These are phyloP conservation scores for Penicilliopsis zonata DNA, from an alignment of 495 filamentous ascomycete genomes.

Conservation along the genomic window DNA sequence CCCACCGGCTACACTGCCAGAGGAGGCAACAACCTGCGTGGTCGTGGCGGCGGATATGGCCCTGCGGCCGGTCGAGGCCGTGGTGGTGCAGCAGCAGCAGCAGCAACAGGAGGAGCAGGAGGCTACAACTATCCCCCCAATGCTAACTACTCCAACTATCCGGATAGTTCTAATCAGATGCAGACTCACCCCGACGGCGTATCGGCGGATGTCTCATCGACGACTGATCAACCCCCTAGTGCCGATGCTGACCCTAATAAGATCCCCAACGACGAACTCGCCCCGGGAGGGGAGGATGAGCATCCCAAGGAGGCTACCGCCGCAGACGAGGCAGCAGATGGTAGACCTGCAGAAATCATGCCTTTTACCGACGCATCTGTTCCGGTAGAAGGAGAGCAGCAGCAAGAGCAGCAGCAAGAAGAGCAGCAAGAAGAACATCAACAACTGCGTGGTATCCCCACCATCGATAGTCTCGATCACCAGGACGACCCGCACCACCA, in stretches of 20 bases:
- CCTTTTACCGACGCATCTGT: neutral
- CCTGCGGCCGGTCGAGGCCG: constrained; percentile 41
- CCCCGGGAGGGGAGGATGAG: constrained; percentile 16
- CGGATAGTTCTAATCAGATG: constrained; percentile 15
- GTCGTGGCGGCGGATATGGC: constrained; percentile 51
- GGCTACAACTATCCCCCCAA: constrained; percentile 20
- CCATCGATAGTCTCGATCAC: constrained; percentile 30
- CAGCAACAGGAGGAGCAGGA: no score
- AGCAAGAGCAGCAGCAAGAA: constrained; percentile 15
- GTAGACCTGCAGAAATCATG: constrained; percentile 2
- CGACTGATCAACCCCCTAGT: constrained; percentile 1
- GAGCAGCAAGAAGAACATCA: no score
- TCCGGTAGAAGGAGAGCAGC: constrained; percentile 7
- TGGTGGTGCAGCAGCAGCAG: constrained; percentile 37
- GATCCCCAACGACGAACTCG: constrained; percentile 16
- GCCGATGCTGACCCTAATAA: constrained; percentile 12
- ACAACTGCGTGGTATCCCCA: constrained; percentile 32
- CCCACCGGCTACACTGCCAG: constrained; percentile 38
- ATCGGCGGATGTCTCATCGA: constrained; percentile 7
- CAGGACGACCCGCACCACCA: constrained; percentile 3
- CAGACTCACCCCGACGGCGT: constrained; percentile 15
- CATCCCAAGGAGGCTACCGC: constrained; percentile 6
- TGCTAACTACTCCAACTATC: constrained; percentile 24
- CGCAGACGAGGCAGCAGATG: constrained; percentile 3
- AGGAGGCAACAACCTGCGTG: constrained; percentile 47